A percentile compares a stretch with the other conserved stretches of the same genome.
phyloP scores from a whole-genome alignment of 192 early-diverging fungal genomes.

The Chytriomyces hyalinus region DNA sequence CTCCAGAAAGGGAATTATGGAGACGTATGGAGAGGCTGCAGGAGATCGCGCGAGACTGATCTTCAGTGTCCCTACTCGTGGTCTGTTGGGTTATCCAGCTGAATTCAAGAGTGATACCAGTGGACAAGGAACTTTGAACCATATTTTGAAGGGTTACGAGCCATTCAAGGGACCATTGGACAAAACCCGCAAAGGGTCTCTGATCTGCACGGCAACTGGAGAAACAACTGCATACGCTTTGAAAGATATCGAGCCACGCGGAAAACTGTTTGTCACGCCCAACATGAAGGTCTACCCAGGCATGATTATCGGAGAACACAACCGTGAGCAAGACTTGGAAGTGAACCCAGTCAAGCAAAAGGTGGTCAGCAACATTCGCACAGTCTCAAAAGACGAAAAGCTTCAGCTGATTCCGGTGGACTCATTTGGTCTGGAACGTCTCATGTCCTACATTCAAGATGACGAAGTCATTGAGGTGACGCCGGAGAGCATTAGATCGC shows the following conservation, averaged over 20 bases:
- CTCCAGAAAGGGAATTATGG: conserved; percentile 81
- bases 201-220: conserved; percentile 74
- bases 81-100: conserved; percentile 80
- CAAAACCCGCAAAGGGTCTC: conserved; percentile 74
- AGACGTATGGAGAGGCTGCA: conserved; percentile 66
- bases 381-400: conserved; percentile 78
- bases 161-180: conserved; percentile 76
- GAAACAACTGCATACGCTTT: conserved; percentile 77
- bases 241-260: conserved; percentile 75
- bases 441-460: conserved; percentile 78
- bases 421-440: conserved; percentile 70
- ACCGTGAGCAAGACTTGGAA: conserved; percentile 76
- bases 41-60: conserved; percentile 78
- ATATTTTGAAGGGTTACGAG: conserved; percentile 74
- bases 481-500: conserved; percentile 71
- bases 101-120: conserved; percentile 91
- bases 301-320: conserved; percentile 87
- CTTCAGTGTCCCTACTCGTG: conserved; percentile 82
- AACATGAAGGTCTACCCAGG: conserved; percentile 80
- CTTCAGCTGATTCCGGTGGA: conserved; percentile 73
- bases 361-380: conserved; percentile 80
- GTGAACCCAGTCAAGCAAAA: conserved; percentile 86
- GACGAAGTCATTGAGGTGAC: conserved; percentile 89
- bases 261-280: conserved; percentile 76
- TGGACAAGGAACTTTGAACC: conserved; percentile 81